phyloP scores from a whole-genome alignment of 257 asterid genomes.

The Solanum ossicruentum region DNA sequence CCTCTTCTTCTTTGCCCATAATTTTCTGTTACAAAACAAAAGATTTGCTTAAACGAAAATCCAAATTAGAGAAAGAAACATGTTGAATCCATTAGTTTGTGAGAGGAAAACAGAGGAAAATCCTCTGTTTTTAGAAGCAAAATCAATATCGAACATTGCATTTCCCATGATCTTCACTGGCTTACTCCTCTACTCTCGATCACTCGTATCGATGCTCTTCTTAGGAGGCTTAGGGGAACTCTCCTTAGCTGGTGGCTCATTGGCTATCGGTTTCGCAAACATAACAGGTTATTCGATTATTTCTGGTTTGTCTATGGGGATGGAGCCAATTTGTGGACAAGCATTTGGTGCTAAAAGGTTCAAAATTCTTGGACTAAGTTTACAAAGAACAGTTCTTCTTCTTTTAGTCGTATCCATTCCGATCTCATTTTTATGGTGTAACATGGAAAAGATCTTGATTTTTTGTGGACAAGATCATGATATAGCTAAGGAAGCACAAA shows the following conservation, averaged over 20 bases:
- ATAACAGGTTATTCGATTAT: slow-evolving; percentile 51
- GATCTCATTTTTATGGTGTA: slow-evolving; percentile 36
- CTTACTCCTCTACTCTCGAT: not conserved
- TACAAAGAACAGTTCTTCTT: slow-evolving; percentile 30
- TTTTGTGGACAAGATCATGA: slow-evolving; percentile 29
- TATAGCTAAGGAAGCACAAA: slow-evolving; percentile 30
- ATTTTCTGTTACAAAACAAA: not conserved
- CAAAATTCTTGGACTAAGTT: slow-evolving; percentile 30
- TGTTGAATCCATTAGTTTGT: not conserved
- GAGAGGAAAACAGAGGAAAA: not conserved
- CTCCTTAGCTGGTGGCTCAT: slow-evolving; percentile 33
- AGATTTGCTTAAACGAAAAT: not conserved
- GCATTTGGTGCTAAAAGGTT: slow-evolving; percentile 44
- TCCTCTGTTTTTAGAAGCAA: not conserved
- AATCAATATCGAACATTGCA: not conserved
- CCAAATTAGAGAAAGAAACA: not conserved
- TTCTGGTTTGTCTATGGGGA: slow-evolving; percentile 50
- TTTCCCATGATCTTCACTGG: not conserved
- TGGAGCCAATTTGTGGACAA: slow-evolving; percentile 62
- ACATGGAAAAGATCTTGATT: slow-evolving; percentile 24
- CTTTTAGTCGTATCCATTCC: slow-evolving; percentile 27
- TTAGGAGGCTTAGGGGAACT: not conserved
- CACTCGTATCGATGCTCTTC: not conserved
- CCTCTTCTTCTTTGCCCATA: not conserved
- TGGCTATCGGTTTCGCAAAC: slow-evolving; percentile 38